phyloP scores from a whole-genome alignment of 2,329 filamentous ascomycete species.

The Hypomyces perniciosus region DNA sequence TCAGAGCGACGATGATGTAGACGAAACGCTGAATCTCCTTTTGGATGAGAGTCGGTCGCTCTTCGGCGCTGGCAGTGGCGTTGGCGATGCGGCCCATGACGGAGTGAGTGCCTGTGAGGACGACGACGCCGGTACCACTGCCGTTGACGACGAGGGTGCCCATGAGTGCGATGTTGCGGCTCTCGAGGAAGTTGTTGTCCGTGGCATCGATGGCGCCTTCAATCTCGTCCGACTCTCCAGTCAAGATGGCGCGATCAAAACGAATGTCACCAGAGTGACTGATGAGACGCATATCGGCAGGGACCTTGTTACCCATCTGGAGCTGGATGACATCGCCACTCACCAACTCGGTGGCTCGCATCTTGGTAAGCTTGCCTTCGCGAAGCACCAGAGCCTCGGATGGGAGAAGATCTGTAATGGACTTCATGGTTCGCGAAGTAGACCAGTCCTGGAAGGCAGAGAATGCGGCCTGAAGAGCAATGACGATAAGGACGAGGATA shows the following conservation, averaged over 20 bases:
- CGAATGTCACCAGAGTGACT: conserved; percentile 36
- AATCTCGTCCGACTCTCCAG: conserved; percentile 37
- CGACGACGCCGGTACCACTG: conserved; percentile 32
- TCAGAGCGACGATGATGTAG: conserved; percentile 35
- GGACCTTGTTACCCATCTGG: conserved; percentile 42
- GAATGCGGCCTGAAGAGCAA: conserved; percentile 40
- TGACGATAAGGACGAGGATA: conserved; percentile 42
- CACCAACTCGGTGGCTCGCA: conserved; percentile 39
- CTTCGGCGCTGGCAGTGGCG: conserved; percentile 31
- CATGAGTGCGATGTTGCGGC: conserved; percentile 38
- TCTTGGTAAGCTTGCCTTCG: conserved; percentile 34
- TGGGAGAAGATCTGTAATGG: conserved; percentile 40
- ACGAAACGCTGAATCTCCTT: conserved; percentile 40
- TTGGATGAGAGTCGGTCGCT: conserved; percentile 35
- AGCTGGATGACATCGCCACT: conserved; percentile 42
- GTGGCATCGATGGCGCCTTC: conserved; percentile 35
- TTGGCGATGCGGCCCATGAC: conserved; percentile 38
- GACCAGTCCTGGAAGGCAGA: conserved; percentile 45
- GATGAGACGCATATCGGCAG: conserved; percentile 40
- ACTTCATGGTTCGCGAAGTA: conserved; percentile 40
- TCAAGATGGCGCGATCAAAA: conserved; percentile 37
- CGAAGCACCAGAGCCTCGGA: conserved; percentile 38
- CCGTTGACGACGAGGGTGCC: conserved; percentile 38
- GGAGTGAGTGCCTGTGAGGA: conserved; percentile 33
- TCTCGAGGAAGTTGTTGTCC: conserved; percentile 37